Base-by-base conservation (phyloP, 2,329 filamentous ascomycete species). In the Colletotrichum tabaci region DNA sequence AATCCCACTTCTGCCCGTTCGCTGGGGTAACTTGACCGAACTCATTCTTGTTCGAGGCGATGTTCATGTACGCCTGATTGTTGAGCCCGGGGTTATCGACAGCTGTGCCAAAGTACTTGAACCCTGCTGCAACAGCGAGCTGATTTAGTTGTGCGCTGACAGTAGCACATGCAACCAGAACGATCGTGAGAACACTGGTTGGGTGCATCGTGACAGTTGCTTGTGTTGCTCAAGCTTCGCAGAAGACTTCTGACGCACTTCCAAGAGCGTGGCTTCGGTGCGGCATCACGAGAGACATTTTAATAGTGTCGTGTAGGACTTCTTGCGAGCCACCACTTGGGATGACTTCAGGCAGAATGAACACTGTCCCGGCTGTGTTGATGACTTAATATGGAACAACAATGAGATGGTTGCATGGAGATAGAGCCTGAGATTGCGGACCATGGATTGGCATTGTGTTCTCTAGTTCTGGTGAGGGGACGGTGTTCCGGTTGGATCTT, bases 21-120 rank as follows among this genome's bases (percentile, higher is more conserved):
- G 87, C 88, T 0, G 90, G 89, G 0, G 90, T 92, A 30, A 92
- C 84, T 78, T 90, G 87, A 30, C 91, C 91, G 76, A 92, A 92
- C 79, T 91, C 83, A 60, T 84, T 81, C 76, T 92, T 89, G 77
- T 89, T 82, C 67, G 82, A 84, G 49, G 91, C 80, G 73, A 90
- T 87, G 7, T 80, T 78, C 55, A 82, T 80, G 79, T 93, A 93
- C 26, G 57, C 47, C 16, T 40, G 30, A 30, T 62, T 55, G 57
- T 26, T 44, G 7, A 67, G 56, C 2, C 44, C 64, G 3, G 55
- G 55, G n/a, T 67, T 67, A 35, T 69, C 70, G 42, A 69, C 61
- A 38, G 61, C 53, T n/a, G 68, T 72, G 40, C 72, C 73, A 53
- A 74, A 74, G 55, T 63, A 74, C 58, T 70, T 65, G 35, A 72